Conservation (phyloP, 2,329 filamentous ascomycete species). For the Alternaria arborescens region DNA sequence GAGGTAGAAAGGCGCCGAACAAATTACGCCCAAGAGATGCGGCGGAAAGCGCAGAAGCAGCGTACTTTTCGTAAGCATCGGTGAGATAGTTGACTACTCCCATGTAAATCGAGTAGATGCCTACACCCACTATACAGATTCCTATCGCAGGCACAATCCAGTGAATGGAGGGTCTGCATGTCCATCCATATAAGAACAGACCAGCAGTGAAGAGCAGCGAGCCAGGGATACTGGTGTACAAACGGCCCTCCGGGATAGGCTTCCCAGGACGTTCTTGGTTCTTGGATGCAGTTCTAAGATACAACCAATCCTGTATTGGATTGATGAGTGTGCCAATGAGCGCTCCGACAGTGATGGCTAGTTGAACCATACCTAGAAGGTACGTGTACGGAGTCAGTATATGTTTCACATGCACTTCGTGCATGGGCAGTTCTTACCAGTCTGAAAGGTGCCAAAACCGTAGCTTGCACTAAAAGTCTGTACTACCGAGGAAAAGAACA, state of each 20-base stretch:
- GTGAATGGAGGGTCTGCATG: conserved; percentile 39
- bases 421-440: conserved; percentile 25
- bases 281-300: conserved; percentile 38
- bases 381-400: too few species aligned
- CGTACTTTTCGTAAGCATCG: conserved; percentile 60
- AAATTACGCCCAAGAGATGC: conserved; percentile 57
- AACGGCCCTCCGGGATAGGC: conserved; percentile 54
- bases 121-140: conserved; percentile 11
- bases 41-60: conserved; percentile 58
- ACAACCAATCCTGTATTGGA: conserved; percentile 48
- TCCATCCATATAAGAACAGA: conserved; percentile 36
- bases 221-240: conserved; percentile 55
- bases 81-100: conserved; percentile 60
- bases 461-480: conserved; percentile 54
- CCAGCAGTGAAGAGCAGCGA: conserved; percentile 48
- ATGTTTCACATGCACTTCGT: too few species aligned
- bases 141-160: conserved; percentile 40
- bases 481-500: conserved; percentile 54
- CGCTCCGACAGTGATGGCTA: conserved; percentile 55
- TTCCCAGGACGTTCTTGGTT: conserved; percentile 52
- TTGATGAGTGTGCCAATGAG: conserved; percentile 54
- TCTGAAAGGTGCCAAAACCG: conserved; percentile 45
- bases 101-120: conserved; percentile 54
- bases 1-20: conserved; percentile 58
- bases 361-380: conserved; percentile 41